Percentiles rank a stretch among this genome's conserved stretches.
Evolutionary conservation across 768 basidiomycete species (phyloP).

Genomic region (Butyriboletus loyo): DNA sequence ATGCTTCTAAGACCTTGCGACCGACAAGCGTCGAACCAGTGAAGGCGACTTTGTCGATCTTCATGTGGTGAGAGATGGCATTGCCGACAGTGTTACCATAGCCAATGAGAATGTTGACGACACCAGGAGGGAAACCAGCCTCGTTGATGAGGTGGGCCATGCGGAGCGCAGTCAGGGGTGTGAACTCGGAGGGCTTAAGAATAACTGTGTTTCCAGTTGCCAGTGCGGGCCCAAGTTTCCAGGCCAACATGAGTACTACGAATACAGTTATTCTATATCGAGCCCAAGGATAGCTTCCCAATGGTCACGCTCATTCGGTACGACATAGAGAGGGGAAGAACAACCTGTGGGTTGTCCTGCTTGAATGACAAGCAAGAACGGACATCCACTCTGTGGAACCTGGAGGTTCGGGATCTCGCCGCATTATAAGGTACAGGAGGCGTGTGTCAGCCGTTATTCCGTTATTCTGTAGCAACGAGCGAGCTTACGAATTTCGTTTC

Average conservation of each 20-base stretch:
- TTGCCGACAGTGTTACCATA: slow-evolving; percentile 68
- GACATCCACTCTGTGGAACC: too few relatives aligned
- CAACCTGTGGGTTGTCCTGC: too few relatives aligned
- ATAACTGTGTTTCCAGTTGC: slow-evolving; percentile 77
- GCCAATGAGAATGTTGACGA: slow-evolving; percentile 74
- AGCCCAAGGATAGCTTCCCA: too few relatives aligned
- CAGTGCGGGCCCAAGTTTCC: slow-evolving; percentile 76
- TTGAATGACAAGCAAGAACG: too few relatives aligned
- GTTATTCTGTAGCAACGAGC: too few relatives aligned
- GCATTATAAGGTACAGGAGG: too few relatives aligned
- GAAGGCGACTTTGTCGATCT: slow-evolving; percentile 76
- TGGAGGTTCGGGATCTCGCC: too few relatives aligned
- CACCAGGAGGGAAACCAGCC: slow-evolving; percentile 76
- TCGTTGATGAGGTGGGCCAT: slow-evolving; percentile 52
- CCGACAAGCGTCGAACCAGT: slow-evolving; percentile 83
- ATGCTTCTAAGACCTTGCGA: slow-evolving; percentile 73
- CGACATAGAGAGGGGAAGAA: too few relatives aligned
- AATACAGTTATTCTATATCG: too few relatives aligned
- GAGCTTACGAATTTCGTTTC: too few relatives aligned
- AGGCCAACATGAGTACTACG: slow-evolving; percentile 57
- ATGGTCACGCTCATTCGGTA: too few relatives aligned
- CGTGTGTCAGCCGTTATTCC: too few relatives aligned
- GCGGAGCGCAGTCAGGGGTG: slow-evolving; percentile 62
- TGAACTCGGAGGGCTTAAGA: slow-evolving; percentile 80
- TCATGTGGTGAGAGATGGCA: slow-evolving; percentile 63